These are phyloP conservation scores for Eleusine indica DNA, from an alignment of 176 grass and related monocot species.

Conservation along the genomic window DNA sequence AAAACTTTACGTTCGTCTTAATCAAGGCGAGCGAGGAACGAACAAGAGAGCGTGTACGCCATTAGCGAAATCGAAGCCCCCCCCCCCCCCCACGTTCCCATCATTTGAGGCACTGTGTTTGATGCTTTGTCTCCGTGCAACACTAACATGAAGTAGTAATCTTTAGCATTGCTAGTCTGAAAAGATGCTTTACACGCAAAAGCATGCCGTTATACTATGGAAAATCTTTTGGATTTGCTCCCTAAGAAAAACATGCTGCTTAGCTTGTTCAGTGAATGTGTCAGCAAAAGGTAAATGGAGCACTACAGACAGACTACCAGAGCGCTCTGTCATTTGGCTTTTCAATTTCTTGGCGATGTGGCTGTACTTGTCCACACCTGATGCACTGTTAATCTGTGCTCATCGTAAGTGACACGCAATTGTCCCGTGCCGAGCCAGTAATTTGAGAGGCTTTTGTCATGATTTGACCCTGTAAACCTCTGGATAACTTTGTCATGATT, in stretches of 20 bases:
- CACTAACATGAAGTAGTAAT: background rate
- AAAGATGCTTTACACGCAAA: conserved; percentile 32
- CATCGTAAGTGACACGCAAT: conserved; percentile 43
- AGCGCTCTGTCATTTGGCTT: conserved; percentile 1
- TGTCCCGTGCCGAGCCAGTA: conserved; percentile 8
- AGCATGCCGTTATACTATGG: background rate
- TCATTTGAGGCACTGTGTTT: conserved; percentile 7
- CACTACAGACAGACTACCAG: background rate
- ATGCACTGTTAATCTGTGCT: conserved; percentile 25
- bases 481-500: conserved; percentile 2
- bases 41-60: background rate
- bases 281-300: background rate
- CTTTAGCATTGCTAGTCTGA: conserved; percentile 13
- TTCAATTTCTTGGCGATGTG: background rate
- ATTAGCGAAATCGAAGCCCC: conserved; percentile 16
- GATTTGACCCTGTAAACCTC: background rate
- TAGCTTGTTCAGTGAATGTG: conserved; percentile 4
- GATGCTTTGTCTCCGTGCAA: conserved; percentile 36
- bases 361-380: conserved; percentile 29
- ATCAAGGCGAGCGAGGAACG: conserved; percentile 9
- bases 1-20: conserved; percentile 20
- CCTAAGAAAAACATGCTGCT: background rate
- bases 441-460: background rate
- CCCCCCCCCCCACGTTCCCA: conserved; percentile 16
- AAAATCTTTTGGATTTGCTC: conserved; percentile 14